phyloP scores from a whole-genome alignment of 2,329 filamentous ascomycete genomes.

The Scedosporium aurantiacum region DNA sequence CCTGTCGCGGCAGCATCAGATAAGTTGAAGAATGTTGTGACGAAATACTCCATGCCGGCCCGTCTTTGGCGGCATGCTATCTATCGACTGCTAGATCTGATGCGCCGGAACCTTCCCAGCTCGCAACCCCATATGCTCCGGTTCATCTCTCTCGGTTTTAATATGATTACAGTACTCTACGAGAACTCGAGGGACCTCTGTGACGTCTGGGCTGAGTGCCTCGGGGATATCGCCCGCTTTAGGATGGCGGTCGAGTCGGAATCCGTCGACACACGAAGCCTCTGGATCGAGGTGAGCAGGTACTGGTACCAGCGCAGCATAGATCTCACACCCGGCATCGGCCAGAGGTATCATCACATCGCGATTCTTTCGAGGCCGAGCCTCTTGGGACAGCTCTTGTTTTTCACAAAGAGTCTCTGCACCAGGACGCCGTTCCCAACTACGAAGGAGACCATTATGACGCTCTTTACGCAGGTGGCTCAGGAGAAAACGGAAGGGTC shows the following conservation, averaged over 20 bases:
- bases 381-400: conserved; percentile 59
- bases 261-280: conserved; percentile 61
- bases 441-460: conserved; percentile 59
- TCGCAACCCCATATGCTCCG: conserved; percentile 82
- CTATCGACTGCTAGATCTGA: conserved; percentile 67
- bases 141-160: conserved; percentile 86
- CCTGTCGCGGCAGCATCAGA: conserved; percentile 53
- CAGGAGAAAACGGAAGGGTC: conserved; percentile 20
- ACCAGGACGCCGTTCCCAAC: conserved; percentile 52
- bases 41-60: conserved; percentile 82
- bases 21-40: conserved; percentile 55
- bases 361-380: conserved; percentile 67
- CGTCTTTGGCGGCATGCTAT: conserved; percentile 93
- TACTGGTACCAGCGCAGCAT: conserved; percentile 80
- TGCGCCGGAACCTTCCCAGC: conserved; percentile 61
- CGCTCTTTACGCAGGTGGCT: conserved; percentile 52
- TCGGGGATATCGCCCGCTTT: conserved; percentile 77
- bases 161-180: conserved; percentile 76
- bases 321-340: conserved; percentile 62
- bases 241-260: conserved; percentile 83
- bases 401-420: conserved; percentile 60
- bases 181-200: conserved; percentile 76
- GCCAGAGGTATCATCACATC: conserved; percentile 77
- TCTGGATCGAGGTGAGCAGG: conserved; percentile 68
- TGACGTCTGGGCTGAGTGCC: conserved; percentile 87